Percentiles rank a stretch among this genome's conserved stretches.
phyloP scores from a whole-genome alignment of 331 rosid species.

The Dryas integrifolia region DNA sequence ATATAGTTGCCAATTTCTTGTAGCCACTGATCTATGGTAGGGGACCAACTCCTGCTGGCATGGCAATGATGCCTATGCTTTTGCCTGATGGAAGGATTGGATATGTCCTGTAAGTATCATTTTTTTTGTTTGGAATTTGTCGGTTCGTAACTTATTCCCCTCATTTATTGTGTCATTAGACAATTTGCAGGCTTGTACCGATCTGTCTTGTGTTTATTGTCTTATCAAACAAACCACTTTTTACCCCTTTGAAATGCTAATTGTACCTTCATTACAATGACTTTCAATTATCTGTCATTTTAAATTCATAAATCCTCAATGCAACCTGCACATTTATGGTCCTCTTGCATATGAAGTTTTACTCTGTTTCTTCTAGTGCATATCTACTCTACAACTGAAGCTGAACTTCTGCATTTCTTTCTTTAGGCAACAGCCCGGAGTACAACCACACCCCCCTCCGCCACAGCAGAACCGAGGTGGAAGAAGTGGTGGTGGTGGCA shows the following conservation, averaged over 20 bases:
- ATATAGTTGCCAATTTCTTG: constrained; percentile 34
- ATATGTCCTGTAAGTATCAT: constrained; percentile 59
- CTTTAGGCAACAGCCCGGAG: constrained; percentile 53
- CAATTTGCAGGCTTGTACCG: no score
- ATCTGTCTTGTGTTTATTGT: neutral
- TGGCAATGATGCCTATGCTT: constrained; percentile 74
- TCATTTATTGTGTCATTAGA: neutral
- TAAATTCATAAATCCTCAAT: neutral
- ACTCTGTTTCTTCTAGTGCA: neutral
- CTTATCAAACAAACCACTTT: neutral
- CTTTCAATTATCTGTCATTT: neutral
- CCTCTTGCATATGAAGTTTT: neutral
- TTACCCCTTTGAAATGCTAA: neutral
- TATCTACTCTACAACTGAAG: neutral
- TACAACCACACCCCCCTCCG: constrained; percentile 41
- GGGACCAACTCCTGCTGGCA: constrained; percentile 58
- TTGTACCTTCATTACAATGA: neutral
- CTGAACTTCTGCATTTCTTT: constrained; percentile 4
- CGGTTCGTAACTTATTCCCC: no score
- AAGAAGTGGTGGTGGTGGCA: constrained; percentile 39
- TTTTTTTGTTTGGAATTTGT: constrained; percentile 11
- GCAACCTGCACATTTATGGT: neutral
- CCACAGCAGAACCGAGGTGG: constrained; percentile 38
- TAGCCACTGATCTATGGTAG: constrained; percentile 66
- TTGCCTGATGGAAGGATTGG: constrained; percentile 68